Base-by-base conservation (phyloP, 768 basidiomycete genomes). In the Leucocoprinus leucothites region DNA sequence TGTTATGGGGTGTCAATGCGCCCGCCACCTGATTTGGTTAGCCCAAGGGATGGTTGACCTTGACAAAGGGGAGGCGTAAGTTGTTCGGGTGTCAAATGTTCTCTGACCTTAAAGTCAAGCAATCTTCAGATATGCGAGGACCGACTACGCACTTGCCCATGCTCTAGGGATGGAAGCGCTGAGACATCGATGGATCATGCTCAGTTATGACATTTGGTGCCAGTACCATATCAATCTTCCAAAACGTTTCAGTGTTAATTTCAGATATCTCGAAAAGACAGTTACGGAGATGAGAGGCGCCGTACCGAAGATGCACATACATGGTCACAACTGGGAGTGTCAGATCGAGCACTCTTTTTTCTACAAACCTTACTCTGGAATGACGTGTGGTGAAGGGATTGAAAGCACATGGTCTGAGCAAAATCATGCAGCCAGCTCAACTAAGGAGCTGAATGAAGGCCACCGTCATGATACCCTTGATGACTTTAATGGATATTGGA, bases 121-220 rank as follows among this genome's bases (percentile, higher is more conserved):
- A 11, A 5, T 31, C 11, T 16, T 31, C n/a, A 43, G 18, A 3
- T 40, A 24, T 24, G 14, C 18, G 3, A 36, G n/a, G 45, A 28
- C 53, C 2, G 14, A 48, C 34, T 34, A 28, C 14, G 31, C 22
- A 11, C 19, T 45, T 4, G 19, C 24, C 21, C 2, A 45, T 25
- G 43, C 19, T 5, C 19, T 45, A 2, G 21, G 43, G 24, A 24
- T 45, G 6, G 43, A 45, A 45, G 22, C 19, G 1, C 2, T 2
- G 3, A 13, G 43, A 2, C 14, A 22, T 2, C 19, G 59, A 3
- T 62, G 56, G 51, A 64, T 67, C n/a, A 53, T 57, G 48, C 40
- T 67, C 1, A 63, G 59, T 48, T 71, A 70, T 44, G 68, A 71
- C 46, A 68, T 71, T 21, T 65, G 61, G 60, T 71, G 70, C 31